phyloP scores from a whole-genome alignment of 345 rosid genomes.

The Salix arbutifolia region DNA sequence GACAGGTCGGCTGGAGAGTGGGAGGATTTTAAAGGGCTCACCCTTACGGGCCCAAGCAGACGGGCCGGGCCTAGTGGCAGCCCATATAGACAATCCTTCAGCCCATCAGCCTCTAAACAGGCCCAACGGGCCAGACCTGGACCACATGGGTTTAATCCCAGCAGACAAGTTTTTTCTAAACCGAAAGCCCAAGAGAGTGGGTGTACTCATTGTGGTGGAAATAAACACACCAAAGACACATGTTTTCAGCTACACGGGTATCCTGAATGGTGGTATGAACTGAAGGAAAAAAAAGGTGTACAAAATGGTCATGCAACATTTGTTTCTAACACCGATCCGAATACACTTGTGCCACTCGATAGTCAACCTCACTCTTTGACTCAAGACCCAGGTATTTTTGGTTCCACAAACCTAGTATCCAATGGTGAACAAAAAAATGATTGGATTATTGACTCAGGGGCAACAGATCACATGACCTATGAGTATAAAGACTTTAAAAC shows the following conservation, averaged over 20 bases:
- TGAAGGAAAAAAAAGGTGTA: too few species aligned
- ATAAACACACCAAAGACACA: background rate
- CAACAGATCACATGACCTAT: background rate
- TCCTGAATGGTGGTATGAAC: background rate
- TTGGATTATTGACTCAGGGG: background rate
- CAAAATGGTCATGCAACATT: background rate
- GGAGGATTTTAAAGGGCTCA: too few species aligned
- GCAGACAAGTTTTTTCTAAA: too few species aligned
- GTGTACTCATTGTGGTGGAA: background rate
- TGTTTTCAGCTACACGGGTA: background rate
- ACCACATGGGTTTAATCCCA: background rate
- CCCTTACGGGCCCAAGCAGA: rapidly evolving
- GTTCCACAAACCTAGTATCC: too few species aligned
- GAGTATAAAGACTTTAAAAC: background rate
- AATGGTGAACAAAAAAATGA: too few species aligned
- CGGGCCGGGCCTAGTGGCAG: background rate
- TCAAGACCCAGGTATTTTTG: too few species aligned
- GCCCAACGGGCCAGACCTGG: background rate
- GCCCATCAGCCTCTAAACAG: background rate
- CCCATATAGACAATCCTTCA: rapidly evolving
- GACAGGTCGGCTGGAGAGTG: rapidly evolving
- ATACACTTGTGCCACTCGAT: too few species aligned
- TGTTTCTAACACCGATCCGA: too few species aligned
- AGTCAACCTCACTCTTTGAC: rapidly evolving
- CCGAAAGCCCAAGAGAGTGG: background rate